phyloP scores from a whole-genome alignment of 108 stramenopile genomes.

The Fistulifera solaris region DNA sequence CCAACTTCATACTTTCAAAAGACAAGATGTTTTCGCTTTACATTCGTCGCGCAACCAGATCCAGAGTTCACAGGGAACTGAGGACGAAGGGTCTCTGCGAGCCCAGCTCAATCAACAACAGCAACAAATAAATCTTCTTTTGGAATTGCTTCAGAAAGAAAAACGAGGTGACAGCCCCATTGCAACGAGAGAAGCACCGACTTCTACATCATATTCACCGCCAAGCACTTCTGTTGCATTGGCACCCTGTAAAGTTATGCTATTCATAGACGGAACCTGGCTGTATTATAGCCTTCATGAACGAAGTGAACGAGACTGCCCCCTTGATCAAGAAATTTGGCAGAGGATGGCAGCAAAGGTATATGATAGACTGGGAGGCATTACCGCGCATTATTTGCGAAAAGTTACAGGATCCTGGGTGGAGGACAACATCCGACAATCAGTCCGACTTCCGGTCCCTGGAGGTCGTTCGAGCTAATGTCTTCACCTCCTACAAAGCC shows the following conservation, averaged over 20 bases:
- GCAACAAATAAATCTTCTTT: conserved; percentile 31
- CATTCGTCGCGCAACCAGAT: too few relatives aligned
- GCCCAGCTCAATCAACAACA: conserved; percentile 35
- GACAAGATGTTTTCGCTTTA: neutral
- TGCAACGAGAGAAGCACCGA: too few relatives aligned
- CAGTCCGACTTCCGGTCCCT: conserved; percentile 35
- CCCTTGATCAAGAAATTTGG: conserved; percentile 59
- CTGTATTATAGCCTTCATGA: conserved; percentile 70
- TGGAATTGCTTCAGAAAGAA: neutral
- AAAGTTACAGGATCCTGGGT: conserved; percentile 16
- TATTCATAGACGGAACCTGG: conserved; percentile 91
- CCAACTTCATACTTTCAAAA: too few relatives aligned
- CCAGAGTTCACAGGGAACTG: too few relatives aligned
- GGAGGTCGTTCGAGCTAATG: conserved; percentile 63
- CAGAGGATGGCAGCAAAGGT: conserved; percentile 48
- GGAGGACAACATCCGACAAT: neutral
- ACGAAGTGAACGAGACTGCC: conserved; percentile 28
- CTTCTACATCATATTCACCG: neutral
- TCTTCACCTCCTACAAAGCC: conserved; percentile 69
- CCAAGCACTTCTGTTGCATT: conserved; percentile 8
- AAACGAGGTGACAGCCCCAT: too few relatives aligned
- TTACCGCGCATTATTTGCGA: conserved; percentile 45
- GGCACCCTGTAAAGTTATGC: conserved; percentile 72
- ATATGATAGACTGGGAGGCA: conserved; percentile 58
- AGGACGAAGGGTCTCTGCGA: too few relatives aligned